Base-by-base conservation (phyloP, 345 rosid species). In the Lenwebbia sp. region DNA sequence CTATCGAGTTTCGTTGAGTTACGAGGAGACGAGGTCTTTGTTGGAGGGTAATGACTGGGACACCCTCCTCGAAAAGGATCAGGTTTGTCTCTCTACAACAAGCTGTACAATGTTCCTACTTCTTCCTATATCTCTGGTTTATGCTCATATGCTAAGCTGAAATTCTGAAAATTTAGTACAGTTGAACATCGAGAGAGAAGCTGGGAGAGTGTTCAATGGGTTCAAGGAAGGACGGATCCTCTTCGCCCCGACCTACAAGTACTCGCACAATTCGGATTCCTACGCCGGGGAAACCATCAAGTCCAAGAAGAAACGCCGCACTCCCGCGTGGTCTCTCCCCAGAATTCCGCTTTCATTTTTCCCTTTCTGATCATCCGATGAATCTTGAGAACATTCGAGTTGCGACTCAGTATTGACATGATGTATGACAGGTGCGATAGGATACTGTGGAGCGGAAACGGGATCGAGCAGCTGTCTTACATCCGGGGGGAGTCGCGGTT, bases 161-260 rank as follows among this genome's bases (percentile, higher is more conserved):
- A 65, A 33, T 21, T 70, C 44, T 37, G 25, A 37, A 70, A 70
- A 33, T 70, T 19, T 70, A 70, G 81, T 47, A 84, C 94, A 97
- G 99, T 88, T 98, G 55, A 98, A 94, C 82, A 65, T 90, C 41
- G 99, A 96, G 86, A 93, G 99, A 89, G 97, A 93, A 87, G 95
- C 98, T n/a, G 98, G 99, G 51, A 92, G 98, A 86, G 96, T 94
- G 13, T 97, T 97, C 70, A 76, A 54, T 15, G 99, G 97, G 13
- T 97, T 96, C 86, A 88, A 87, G 26, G 99, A 97, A 89, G 99
- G 99, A 82, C 89, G 90, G 62, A 95, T 96, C 81, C 30, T 88
- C 50, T 98, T 98, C 75, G 96, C 98, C 52, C 99, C 99, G 4
- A 96, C 99, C 4, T 98, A 98, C 91, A 96, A 98, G 84, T 95